Evolutionary conservation across 345 rosid species (phyloP).

Genomic region (Kandelia obovata): DNA sequence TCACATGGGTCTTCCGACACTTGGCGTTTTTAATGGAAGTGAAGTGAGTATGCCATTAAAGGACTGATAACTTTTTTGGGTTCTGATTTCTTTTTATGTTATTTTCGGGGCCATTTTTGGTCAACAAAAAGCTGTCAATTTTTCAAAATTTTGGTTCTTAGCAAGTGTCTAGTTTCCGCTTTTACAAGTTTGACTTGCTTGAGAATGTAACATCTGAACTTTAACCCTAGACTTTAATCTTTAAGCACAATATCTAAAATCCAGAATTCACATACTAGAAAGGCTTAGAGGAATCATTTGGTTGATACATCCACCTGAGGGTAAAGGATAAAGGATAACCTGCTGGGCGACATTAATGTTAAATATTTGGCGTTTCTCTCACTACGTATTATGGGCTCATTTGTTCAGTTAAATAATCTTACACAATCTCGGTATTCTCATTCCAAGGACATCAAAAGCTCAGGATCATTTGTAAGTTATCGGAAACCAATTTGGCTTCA

Average conservation of each 20-base stretch:
- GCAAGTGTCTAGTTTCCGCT: no score
- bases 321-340: not conserved
- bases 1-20: slow-evolving; percentile 79
- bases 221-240: no score
- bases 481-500: slow-evolving; percentile 16
- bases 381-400: not conserved
- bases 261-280: no score
- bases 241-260: no score
- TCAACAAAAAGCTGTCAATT: not conserved
- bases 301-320: no score
- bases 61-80: not conserved
- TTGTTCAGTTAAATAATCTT: slow-evolving; percentile 19
- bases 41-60: slow-evolving; percentile 35
- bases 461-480: slow-evolving; percentile 20
- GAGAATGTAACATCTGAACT: no score
- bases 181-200: no score
- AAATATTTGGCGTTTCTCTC: not conserved
- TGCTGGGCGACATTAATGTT: not conserved
- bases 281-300: no score
- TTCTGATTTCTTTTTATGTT: not conserved
- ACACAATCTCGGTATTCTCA: slow-evolving; percentile 1
- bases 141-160: no score
- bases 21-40: slow-evolving; percentile 46
- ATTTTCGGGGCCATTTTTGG: not conserved
- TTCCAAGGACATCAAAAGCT: not conserved